Evolutionary conservation across 768 basidiomycete species (phyloP).

Genomic region (Leccinum rimulosum): DNA sequence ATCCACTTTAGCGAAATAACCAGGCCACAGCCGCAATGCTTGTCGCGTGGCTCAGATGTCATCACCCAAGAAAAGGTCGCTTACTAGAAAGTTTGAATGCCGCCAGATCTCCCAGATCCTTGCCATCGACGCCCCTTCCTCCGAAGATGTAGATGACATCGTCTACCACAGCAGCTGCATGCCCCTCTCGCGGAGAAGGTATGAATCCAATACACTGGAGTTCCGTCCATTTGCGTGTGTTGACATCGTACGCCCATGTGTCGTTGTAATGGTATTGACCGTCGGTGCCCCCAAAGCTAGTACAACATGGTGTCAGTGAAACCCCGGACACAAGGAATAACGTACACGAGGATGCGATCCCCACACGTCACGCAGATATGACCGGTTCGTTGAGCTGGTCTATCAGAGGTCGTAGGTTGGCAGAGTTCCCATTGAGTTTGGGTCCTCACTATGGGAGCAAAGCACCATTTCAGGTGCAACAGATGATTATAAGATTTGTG

Average conservation of each 20-base stretch:
- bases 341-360: constrained; percentile 82
- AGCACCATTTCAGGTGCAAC: constrained; percentile 2
- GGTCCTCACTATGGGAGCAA: constrained; percentile 62
- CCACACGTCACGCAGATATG: constrained; percentile 84
- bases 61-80: constrained; percentile 32
- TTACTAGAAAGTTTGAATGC: constrained; percentile 97
- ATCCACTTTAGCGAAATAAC: constrained; percentile 1
- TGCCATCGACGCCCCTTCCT: constrained; percentile 94
- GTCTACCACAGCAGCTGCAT: constrained; percentile 93
- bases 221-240: constrained; percentile 82
- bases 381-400: constrained; percentile 84
- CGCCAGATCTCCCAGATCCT: constrained; percentile 90
- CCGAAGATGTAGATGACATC: constrained; percentile 98
- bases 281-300: constrained; percentile 95
- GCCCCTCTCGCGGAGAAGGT: constrained; percentile 92
- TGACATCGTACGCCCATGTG: constrained; percentile 91
- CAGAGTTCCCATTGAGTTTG: constrained; percentile 81
- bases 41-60: constrained; percentile 1
- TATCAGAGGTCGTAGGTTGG: constrained; percentile 56
- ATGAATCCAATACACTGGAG: constrained; percentile 96
- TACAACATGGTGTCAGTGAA: constrained; percentile 14
- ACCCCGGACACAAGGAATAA: constrained; percentile 21
- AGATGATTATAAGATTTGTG: neutral
- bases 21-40: neutral
- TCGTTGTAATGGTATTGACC: constrained; percentile 99